Evolutionary conservation across 1,139 yeast genomes (phyloP).

Genomic region (Candida sp.): DNA sequence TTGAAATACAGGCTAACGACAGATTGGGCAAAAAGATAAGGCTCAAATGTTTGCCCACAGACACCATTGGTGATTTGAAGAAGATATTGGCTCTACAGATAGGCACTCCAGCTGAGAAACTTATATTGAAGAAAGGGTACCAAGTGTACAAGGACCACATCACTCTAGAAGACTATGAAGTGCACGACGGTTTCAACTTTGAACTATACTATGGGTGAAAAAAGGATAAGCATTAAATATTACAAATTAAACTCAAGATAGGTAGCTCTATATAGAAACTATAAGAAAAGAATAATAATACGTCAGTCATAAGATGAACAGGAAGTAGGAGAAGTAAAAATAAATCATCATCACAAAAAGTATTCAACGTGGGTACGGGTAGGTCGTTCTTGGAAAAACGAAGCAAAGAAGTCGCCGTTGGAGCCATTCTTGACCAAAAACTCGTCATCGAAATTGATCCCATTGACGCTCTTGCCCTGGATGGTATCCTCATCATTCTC

Average conservation of each 20-base stretch:
- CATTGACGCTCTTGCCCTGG: slow-evolving; percentile 47
- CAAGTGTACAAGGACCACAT: slow-evolving; percentile 89
- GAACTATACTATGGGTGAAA: slow-evolving; percentile 73
- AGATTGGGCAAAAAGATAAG: slow-evolving; percentile 87
- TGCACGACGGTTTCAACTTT: slow-evolving; percentile 86
- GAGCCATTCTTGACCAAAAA: slow-evolving; percentile 2
- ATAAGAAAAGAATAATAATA: neutral
- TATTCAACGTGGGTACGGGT: slow-evolving; percentile 65
- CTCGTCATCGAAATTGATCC: slow-evolving; percentile 23
- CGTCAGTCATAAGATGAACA: neutral
- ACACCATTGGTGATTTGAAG: slow-evolving; percentile 92
- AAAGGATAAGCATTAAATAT: slow-evolving; percentile 2
- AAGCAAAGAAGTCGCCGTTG: slow-evolving; percentile 20
- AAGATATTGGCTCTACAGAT: slow-evolving; percentile 81
- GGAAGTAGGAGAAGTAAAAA: neutral
- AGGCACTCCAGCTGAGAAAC: slow-evolving; percentile 72
- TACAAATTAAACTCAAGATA: slow-evolving; percentile 6
- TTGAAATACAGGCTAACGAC: slow-evolving; percentile 37
- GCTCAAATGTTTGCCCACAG: slow-evolving; percentile 86
- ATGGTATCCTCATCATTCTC: slow-evolving; percentile 63
- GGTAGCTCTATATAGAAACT: neutral
- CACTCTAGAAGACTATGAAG: slow-evolving; percentile 88
- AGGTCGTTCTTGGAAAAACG: slow-evolving; percentile 26
- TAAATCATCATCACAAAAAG: slow-evolving; percentile 48
- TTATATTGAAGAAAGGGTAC: slow-evolving; percentile 75